Evolutionary conservation across 805 yeast genomes (phyloP), one percentile per base, ranked within the genome.

Genomic region (Wickerhamiella vanderwaltii): DNA sequence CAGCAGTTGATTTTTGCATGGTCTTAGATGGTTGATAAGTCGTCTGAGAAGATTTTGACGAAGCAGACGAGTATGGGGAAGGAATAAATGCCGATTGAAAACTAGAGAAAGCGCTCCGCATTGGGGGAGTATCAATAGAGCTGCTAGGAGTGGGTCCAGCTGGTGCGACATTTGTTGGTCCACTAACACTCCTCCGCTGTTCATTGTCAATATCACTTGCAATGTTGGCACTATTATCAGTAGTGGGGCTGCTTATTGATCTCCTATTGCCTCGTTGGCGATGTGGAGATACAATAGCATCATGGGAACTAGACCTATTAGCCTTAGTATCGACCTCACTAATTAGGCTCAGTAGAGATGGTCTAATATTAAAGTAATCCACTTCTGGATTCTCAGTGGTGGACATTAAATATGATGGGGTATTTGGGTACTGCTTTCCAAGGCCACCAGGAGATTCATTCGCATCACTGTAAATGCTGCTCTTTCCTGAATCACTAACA

Each of bases 291-390:
- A 31, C 35, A 4, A 31, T 31, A 16, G 35, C 75, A 52, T 72
- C 80, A 0, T 94, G 78, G 36, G 73, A 75, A 33, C 94, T 62
- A 39, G 85, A 66, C 51, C 79, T 75, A 51, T 84, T 88, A 53
- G 84, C 83, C 57, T 85, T 86, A 46, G 82, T 83, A 52, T 81
- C 41, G 5, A 28, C n/a, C 29, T 37, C 41, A 11, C 28, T 13
- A 2, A 37, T 38, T 17, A 38, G 24, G 24, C 30, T 23, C 35
- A 38, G 24, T 16, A 31, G 16, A 12, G 43, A 16, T 15, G 43
- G 43, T 24, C 29, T 24, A 18, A 34, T 29, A n/a, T 34, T 35
- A 22, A 43, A 43, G 34, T 43, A 43, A 32, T 43, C 46, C 9
- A 25, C 31, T 19, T 39, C 41, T 1, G 41, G 9, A 5, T 22